Evolutionary conservation across 177 flowering plant genomes (phyloP).

Genomic region (Vitis hybrid): DNA sequence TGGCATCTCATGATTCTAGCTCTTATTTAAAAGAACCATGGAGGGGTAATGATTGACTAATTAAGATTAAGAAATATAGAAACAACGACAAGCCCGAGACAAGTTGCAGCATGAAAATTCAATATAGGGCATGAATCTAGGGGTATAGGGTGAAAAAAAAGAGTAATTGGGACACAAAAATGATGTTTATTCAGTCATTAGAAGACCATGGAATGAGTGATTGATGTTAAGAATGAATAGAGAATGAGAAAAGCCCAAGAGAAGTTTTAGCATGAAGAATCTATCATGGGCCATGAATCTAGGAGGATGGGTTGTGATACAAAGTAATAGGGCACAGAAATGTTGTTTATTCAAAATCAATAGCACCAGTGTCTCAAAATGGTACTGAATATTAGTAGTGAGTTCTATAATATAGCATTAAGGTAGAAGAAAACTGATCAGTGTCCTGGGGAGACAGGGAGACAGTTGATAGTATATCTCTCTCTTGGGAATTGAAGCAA

Average conservation of each 20-base stretch:
- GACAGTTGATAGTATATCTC: slow-evolving; percentile 1
- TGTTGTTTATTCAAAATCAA: too few species aligned
- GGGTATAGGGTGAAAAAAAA: background rate
- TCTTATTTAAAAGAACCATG: background rate
- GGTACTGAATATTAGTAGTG: slow-evolving; percentile 6
- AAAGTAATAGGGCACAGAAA: too few species aligned
- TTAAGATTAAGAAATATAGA: background rate
- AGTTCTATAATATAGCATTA: slow-evolving; percentile 7
- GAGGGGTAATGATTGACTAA: background rate
- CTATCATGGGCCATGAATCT: too few species aligned
- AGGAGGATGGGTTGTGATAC: too few species aligned
- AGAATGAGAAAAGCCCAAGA: too few species aligned
- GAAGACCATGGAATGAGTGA: too few species aligned
- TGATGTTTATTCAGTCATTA: too few species aligned
- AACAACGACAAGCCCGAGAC: background rate
- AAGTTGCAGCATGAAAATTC: background rate
- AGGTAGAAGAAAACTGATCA: background rate
- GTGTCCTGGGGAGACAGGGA: slow-evolving; percentile 8
- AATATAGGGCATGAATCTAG: slow-evolving; percentile 9
- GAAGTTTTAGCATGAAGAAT: too few species aligned
- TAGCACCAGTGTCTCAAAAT: too few species aligned
- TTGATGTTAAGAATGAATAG: too few species aligned
- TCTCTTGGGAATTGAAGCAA: too few species aligned
- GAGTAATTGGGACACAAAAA: too few species aligned
- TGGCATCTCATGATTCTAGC: slow-evolving; percentile 9